Conservation (phyloP, 2,329 filamentous ascomycete genomes). For the Zymoseptoria brevis region DNA sequence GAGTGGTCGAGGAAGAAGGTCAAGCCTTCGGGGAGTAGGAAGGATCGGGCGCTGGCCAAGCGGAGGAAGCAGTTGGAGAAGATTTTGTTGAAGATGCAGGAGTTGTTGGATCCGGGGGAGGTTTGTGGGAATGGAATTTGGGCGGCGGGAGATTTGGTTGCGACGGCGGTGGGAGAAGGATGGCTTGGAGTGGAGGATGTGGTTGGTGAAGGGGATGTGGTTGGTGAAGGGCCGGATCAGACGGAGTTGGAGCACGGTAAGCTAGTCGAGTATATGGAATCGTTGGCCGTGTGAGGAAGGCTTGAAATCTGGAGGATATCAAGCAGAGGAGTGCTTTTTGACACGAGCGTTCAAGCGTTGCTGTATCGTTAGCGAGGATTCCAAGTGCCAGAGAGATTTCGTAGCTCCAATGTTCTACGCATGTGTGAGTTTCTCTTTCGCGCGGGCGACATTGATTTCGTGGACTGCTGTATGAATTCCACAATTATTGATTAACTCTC, state of each 20-base stretch:
- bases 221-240: constrained; percentile 18
- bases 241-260: constrained; percentile 8
- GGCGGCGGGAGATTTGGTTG: constrained; percentile 25
- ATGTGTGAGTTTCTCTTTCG: neutral
- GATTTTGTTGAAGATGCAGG: constrained; percentile 30
- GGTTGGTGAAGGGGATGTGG: constrained; percentile 26
- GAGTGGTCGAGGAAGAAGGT: constrained; percentile 22
- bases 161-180: constrained; percentile 26
- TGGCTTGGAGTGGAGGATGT: constrained; percentile 32
- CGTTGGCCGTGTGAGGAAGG: constrained; percentile 5
- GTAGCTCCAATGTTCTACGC: too few species aligned
- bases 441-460: too few species aligned
- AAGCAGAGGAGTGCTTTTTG: neutral
- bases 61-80: constrained; percentile 33
- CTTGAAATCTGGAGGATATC: too few species aligned
- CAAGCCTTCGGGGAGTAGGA: constrained; percentile 15
- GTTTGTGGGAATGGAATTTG: constrained; percentile 18
- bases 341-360: neutral
- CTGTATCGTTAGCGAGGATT: neutral
- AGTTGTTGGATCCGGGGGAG: constrained; percentile 32
- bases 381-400: neutral
- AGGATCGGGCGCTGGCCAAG: constrained; percentile 23
- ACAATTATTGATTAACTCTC: too few species aligned
- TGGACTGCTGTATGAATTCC: too few species aligned
- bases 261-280: constrained; percentile 12